Evolutionary conservation across 345 rosid species (phyloP), one percentile per base, ranked within the genome.

Genomic region (Raphanus sativus): DNA sequence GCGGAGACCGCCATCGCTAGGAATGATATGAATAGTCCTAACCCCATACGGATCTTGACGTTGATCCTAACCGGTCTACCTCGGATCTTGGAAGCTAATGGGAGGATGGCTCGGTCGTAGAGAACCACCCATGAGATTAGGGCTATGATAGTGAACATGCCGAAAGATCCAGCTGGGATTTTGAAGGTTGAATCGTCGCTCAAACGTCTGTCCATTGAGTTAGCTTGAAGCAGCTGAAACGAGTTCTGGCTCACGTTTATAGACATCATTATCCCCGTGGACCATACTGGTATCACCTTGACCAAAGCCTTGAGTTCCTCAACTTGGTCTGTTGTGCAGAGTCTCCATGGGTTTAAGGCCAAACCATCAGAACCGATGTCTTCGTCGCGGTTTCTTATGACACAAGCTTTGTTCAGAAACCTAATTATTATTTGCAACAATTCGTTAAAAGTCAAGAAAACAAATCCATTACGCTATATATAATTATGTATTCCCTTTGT

Each of bases 321-420:
- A 1, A 91, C 97, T 83, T 86, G 87, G 65, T 93, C 91, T 6
- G 88, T 75, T 12, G 96, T 93, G 86, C 96, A 89, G 26, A 93
- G 88, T 24, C 82, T 82, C 98, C 96, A 91, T 4, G 94, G 88
- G 68, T 87, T 80, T 11, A 76, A 58, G 64, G 96, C 85, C 6
- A 82, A 72, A 65, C 94, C 98, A 67, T 90, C 89, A 3, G 80
- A 64, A 8, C 84, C 79, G 28, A 93, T 66, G 65, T 89, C 90
- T 74, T 86, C 79, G 16, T 82, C 86, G 0, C 75, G 88, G 71
- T 85, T 84, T 52, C 60, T 81, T 32, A 87, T 74, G 65, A 86
- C 68, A 78, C 97, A 89, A 40, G 96, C 95, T 81, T 87, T 93
- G 83, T 90, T 91, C 70, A 91, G 60, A 80, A 86, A 93, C 88